Evolutionary conservation across 345 rosid species (phyloP).

Genomic region (Syzygium aqueum): DNA sequence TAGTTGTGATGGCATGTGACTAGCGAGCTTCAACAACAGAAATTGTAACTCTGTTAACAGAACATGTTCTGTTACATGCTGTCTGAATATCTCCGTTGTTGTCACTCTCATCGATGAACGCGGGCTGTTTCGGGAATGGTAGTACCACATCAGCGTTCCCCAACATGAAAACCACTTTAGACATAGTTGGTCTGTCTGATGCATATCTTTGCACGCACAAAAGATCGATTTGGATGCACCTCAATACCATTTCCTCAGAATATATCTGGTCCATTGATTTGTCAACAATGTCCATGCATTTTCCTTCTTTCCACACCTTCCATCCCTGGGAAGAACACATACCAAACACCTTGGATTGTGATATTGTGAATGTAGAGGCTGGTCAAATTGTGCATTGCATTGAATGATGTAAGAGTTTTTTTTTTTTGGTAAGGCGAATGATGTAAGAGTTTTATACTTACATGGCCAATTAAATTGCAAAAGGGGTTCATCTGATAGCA

Average conservation of each 20-base stretch:
- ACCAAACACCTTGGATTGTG: not conserved
- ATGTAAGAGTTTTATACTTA: not conserved
- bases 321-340: not conserved
- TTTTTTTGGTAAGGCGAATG: too few relatives aligned
- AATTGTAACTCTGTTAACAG: not conserved
- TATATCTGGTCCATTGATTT: not conserved
- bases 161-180: not conserved
- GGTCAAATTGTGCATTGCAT: not conserved
- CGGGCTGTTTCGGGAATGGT: slow-evolving; percentile 1
- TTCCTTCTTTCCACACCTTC: not conserved
- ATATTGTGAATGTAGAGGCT: not conserved
- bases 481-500: not conserved
- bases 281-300: not conserved
- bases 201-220: too few relatives aligned
- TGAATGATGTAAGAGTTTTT: not conserved
- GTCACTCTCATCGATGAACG: not conserved
- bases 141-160: not conserved
- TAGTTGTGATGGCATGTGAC: not conserved
- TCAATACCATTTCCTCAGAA: not conserved
- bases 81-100: slow-evolving; percentile 8
- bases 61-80: slow-evolving; percentile 25
- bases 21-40: not conserved
- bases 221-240: not conserved
- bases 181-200: too few relatives aligned
- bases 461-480: not conserved